Evolutionary conservation across 2,329 filamentous ascomycete genomes (phyloP), one percentile per base, ranked within the genome.

Genomic region (Akanthomyces muscarius): DNA sequence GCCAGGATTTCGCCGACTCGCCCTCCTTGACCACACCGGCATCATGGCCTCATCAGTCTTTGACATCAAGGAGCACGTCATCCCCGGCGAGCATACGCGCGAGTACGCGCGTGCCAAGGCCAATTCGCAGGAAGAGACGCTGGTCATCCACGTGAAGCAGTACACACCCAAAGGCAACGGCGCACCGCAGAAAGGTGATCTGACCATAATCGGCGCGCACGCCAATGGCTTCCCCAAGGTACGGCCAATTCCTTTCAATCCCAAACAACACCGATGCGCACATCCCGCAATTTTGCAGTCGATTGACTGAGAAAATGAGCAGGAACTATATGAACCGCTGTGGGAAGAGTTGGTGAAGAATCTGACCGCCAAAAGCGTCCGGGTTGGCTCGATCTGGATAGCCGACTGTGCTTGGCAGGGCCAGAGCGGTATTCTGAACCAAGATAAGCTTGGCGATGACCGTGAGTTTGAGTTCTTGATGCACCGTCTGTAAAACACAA

Each of bases 191-290:
- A 84, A 86, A 1, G 90, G 91, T 41, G 91, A 95, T 74, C 79
- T 97, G 10, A 97, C 92, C 23, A 87, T 98, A 64, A 86, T 98
- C 62, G 92, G 85, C 13, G 89, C 89, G 5, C 93, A 97, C 76
- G 94, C 92, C 56, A 97, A 97, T 78, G 94, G 89, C 13, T 97
- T 97, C 68, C 90, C 91, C 13, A 98, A 97, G 83, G 90, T 90
- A 74, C 61, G 69, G 33, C 38, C 4, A 1, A 41, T 11, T 30
- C 11, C 14, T 33, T 8, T 33, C 16, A 21, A 6, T 45, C 18
- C 3, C 18, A 7, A 23, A 48, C 50, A 36, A 52, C 13, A 44
- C 8, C 56, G 63, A 6, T 13, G 1, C 21, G 6, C 8, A 5
- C 23, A 23, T 3, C 8, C 21, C 33, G 33, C 11, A 14, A 50